Conservation (phyloP, 306 rosid genomes). For the Malus asiatica region DNA sequence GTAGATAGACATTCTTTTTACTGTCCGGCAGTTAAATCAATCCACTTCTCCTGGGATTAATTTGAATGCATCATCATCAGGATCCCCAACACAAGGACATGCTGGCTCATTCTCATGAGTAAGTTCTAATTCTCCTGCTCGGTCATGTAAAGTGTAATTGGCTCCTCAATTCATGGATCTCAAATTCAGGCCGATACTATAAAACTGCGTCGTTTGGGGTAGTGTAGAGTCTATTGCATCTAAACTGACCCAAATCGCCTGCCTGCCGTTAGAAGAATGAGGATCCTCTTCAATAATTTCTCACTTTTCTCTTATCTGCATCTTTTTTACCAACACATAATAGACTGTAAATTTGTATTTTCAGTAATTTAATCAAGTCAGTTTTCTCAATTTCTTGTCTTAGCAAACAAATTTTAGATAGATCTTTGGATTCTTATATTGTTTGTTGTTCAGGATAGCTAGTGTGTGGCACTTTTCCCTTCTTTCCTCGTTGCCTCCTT, state of each 20-base stretch:
- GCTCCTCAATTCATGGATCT: constrained; percentile 2
- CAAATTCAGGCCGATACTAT: not conserved
- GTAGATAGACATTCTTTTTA: constrained; percentile 60
- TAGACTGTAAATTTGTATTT: not conserved
- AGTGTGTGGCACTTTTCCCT: not conserved
- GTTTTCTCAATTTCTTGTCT: not conserved
- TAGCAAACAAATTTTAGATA: not conserved
- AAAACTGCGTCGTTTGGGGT: not conserved
- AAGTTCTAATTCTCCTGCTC: not conserved
- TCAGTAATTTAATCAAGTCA: not conserved
- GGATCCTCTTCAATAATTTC: too few relatives aligned
- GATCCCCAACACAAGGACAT: not conserved
- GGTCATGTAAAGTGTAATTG: not conserved
- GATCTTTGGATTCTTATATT: not conserved
- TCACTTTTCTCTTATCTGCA: not conserved
- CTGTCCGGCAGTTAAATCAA: constrained; percentile 14
- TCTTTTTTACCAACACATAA: not conserved
- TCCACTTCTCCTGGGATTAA: not conserved
- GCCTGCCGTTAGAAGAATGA: not conserved
- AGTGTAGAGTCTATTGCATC: not conserved
- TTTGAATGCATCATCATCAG: not conserved
- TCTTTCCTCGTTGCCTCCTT: not conserved
- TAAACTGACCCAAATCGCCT: not conserved
- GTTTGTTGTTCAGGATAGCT: not conserved
- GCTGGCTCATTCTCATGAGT: not conserved